Conservation (phyloP, 2,329 filamentous ascomycete species). For the Diaporthe nobilis region DNA sequence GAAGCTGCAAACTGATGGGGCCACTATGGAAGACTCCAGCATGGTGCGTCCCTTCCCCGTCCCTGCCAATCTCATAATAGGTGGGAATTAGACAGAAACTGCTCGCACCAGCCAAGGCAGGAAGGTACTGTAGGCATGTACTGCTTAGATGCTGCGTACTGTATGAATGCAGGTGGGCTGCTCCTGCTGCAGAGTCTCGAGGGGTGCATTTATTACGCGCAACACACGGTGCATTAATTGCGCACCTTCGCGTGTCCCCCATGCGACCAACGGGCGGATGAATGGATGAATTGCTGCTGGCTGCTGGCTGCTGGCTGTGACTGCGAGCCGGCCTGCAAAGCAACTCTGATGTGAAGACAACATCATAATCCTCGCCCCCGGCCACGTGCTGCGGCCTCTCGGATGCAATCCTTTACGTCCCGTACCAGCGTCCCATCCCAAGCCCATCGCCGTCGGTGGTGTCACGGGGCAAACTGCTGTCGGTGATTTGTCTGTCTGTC, state of each 20-base stretch:
- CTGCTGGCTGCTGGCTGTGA: background rate
- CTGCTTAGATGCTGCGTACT: constrained; percentile 10
- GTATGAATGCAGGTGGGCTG: constrained; percentile 11
- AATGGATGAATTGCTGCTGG: constrained; percentile 16
- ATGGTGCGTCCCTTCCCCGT: constrained; percentile 7
- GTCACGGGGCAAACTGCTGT: background rate
- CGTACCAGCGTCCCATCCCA: constrained; percentile 6
- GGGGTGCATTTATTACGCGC: constrained; percentile 22
- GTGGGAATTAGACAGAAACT: constrained; percentile 5
- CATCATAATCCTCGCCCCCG: background rate
- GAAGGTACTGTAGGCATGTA: constrained; percentile 21
- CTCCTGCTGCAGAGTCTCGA: constrained; percentile 4
- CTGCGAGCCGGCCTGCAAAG: constrained; percentile 9
- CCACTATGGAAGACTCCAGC: constrained; percentile 20
- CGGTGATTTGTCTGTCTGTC: background rate
- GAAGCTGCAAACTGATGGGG: constrained; percentile 37
- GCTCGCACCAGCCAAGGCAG: constrained; percentile 9
- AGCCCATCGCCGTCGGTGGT: background rate
- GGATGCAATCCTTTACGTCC: constrained; percentile 9
- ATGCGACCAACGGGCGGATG: constrained; percentile 12
- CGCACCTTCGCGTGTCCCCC: background rate
- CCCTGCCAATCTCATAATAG: constrained; percentile 26
- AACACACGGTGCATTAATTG: constrained; percentile 27
- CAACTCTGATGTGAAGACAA: constrained; percentile 8
- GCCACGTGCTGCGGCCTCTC: constrained; percentile 22